Evolutionary conservation across 345 rosid species (phyloP).

Genomic region (Brassica cretica): DNA sequence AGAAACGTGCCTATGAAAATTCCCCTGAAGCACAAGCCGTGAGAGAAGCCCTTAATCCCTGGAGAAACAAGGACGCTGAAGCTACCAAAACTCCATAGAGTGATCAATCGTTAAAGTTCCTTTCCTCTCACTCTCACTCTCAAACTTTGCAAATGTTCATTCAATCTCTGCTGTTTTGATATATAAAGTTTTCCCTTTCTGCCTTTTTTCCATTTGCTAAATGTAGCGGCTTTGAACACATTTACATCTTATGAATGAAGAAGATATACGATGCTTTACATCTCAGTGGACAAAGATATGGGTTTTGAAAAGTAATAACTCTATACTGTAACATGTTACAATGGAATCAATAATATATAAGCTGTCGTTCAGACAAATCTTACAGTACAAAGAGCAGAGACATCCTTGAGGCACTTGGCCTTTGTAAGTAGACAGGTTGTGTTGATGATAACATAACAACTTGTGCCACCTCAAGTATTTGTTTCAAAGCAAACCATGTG

Average conservation of each 20-base stretch:
- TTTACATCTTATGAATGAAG: neutral
- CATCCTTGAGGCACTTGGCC: too few relatives aligned
- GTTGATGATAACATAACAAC: too few relatives aligned
- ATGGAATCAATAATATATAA: too few relatives aligned
- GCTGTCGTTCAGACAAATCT: too few relatives aligned
- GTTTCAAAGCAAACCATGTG: neutral
- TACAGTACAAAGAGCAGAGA: too few relatives aligned
- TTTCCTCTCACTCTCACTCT: constrained; percentile 2
- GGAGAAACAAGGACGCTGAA: constrained; percentile 66
- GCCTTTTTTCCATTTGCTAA: neutral
- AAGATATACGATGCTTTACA: neutral
- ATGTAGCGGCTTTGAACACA: neutral
- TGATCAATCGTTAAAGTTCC: neutral
- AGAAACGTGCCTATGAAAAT: constrained; percentile 76
- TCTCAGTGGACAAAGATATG: neutral
- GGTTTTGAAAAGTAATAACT: neutral
- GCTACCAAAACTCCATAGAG: constrained; percentile 40
- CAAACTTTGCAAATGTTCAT: constrained; percentile 1
- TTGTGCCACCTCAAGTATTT: neutral
- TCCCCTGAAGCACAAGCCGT: constrained; percentile 76
- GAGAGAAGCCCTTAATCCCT: constrained; percentile 81
- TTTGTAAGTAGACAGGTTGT: too few relatives aligned
- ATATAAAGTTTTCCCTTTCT: neutral
- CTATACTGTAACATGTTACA: neutral
- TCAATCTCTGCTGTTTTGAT: neutral